Evolutionary conservation across 768 basidiomycete genomes (phyloP).

Genomic region (Pisolithus sp.): DNA sequence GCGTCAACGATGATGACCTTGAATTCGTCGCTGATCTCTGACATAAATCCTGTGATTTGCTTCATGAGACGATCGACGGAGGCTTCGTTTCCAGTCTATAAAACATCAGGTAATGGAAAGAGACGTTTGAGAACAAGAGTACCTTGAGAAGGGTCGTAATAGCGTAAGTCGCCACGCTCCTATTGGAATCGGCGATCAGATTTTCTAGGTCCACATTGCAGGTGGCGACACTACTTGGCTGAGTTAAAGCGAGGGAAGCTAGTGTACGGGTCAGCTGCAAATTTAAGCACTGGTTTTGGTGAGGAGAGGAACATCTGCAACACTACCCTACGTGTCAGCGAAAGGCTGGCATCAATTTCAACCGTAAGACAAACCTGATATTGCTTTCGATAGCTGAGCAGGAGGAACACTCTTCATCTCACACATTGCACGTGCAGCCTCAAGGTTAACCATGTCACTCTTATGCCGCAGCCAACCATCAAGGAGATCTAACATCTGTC

Average conservation of each 20-base stretch:
- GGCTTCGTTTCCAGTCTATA: conserved; percentile 94
- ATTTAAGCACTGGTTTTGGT: conserved; percentile 91
- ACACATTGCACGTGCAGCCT: conserved; percentile 95
- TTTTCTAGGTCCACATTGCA: conserved; percentile 97
- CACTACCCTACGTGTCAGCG: conserved; percentile 40
- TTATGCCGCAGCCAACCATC: conserved; percentile 97
- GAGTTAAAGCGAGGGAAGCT: conserved; percentile 77
- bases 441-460: conserved; percentile 99
- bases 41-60: conserved; percentile 98
- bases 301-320: conserved; percentile 94
- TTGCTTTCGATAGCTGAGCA: conserved; percentile 76
- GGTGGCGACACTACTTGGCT: conserved; percentile 79
- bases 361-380: conserved; percentile 58
- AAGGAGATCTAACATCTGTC: conserved; percentile 87
- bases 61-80: conserved; percentile 99
- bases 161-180: conserved; percentile 96
- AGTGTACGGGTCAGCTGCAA: conserved; percentile 96
- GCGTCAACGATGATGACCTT: conserved; percentile 99
- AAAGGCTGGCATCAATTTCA: conserved; percentile 1
- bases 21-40: conserved; percentile 99
- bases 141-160: conserved; percentile 98
- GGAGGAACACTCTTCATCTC: conserved; percentile 85
- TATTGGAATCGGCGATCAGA: conserved; percentile 90
- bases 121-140: conserved; percentile 1
- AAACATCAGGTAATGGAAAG: conserved; percentile 3